Conservation (phyloP, 1,284 basidiomycete genomes). For the Pyrrhoderma noxium region DNA sequence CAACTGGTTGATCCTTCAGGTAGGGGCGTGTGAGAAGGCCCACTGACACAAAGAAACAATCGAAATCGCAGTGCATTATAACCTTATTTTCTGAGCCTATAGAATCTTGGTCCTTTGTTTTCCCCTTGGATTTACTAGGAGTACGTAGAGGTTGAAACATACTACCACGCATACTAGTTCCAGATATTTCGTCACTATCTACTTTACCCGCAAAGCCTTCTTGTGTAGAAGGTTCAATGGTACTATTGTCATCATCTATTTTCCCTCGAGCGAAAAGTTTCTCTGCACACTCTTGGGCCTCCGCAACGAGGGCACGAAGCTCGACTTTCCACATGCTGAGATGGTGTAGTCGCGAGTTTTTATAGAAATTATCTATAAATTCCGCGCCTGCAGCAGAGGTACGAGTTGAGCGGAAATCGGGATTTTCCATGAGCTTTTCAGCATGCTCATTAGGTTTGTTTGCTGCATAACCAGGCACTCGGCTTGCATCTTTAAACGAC, state of each 20-base stretch:
- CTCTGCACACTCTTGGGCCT: slow-evolving; percentile 71
- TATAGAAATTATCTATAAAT: slow-evolving; percentile 88
- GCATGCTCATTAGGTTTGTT: slow-evolving; percentile 64
- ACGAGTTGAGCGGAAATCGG: slow-evolving; percentile 79
- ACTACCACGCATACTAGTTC: slow-evolving; percentile 50
- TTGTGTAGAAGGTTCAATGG: not conserved
- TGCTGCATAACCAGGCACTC: slow-evolving; percentile 56
- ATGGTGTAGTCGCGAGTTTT: slow-evolving; percentile 88
- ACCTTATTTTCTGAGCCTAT: slow-evolving; percentile 46
- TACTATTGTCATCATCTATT: slow-evolving; percentile 5
- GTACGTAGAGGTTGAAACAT: slow-evolving; percentile 39
- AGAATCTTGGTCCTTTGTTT: slow-evolving; percentile 36
- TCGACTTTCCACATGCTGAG: slow-evolving; percentile 92
- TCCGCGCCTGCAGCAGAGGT: slow-evolving; percentile 76
- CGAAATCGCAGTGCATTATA: slow-evolving; percentile 95
- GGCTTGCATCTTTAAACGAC: slow-evolving; percentile 33
- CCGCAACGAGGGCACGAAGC: slow-evolving; percentile 72
- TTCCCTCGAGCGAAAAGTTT: slow-evolving; percentile 21
- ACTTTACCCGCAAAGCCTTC: slow-evolving; percentile 12
- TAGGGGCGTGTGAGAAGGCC: slow-evolving; percentile 74
- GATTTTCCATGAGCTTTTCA: slow-evolving; percentile 67
- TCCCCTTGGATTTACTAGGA: slow-evolving; percentile 45
- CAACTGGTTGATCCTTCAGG: slow-evolving; percentile 78
- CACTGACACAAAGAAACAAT: slow-evolving; percentile 95
- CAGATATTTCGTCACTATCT: slow-evolving; percentile 6